Base-by-base conservation (phyloP, 2,329 filamentous ascomycete genomes). In the Epichloe baconii region DNA sequence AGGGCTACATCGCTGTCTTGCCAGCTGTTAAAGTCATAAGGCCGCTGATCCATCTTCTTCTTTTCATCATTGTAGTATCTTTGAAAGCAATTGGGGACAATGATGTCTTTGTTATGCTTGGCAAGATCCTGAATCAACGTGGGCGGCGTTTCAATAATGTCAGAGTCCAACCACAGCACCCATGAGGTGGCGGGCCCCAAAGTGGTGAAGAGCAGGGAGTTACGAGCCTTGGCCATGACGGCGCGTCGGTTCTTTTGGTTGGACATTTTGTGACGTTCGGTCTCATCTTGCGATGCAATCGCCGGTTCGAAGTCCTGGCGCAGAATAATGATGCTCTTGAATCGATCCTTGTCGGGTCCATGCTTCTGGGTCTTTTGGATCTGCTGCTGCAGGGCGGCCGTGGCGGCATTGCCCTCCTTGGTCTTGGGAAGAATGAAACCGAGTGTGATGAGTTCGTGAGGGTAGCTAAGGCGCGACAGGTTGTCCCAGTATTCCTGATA, bases 1-100 rank as follows among this genome's bases (percentile, higher is more conserved):
- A 84, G 78, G 1, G 93, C 91, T 2, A 78, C 83, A 1, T 83
- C 77, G 63, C 87, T 95, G 64, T 98, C 93, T 62, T 91, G 82
- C 93, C 93, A 98, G 65, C 86, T 95, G 72, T 98, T 98, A 76
- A 84, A 97, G 70, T 98, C 93, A 66, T 98, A 98, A 0, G 90
- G 82, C 4, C 93, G 81, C 62, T 91, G 81, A 43, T 83, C 80
- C 72, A 80, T 79, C 56, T 80, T 75, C 61, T 85, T 83, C 48
- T 78, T 83, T 14, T 85, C 77, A 1, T 73, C 60, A 56, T 96
- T 84, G 45, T 78, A 78, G 70, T 80, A 97, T 56, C 85, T 77
- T 71, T 98, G 93, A 75, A 86, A 96, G 74, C 91, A 97, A 66
- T 98, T 98, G 48, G 93, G 88, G 1, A 90, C 89, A 51, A 97